Evolutionary conservation across 2,329 filamentous ascomycete genomes (phyloP).

Genomic region (Calycina herbarum): DNA sequence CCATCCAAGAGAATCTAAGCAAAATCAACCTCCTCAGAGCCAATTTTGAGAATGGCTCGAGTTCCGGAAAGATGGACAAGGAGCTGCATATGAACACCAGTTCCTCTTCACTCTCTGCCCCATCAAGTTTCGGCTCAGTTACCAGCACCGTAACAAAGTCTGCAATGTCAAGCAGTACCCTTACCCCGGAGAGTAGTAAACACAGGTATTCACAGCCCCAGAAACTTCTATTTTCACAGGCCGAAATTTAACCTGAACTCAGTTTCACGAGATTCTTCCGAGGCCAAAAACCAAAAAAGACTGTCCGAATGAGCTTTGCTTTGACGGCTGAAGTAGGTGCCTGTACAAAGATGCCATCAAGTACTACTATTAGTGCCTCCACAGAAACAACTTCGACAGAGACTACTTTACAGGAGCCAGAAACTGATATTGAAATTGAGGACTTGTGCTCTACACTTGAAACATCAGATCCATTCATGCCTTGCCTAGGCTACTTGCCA

Average conservation of each 20-base stretch:
- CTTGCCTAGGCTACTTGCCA: slow-evolving; percentile 23
- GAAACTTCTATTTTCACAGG: not conserved
- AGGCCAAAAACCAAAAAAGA: not conserved
- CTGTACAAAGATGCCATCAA: not conserved
- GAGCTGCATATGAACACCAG: not conserved
- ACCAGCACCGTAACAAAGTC: not conserved
- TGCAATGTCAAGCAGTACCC: not conserved
- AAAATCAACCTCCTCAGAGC: slow-evolving; percentile 1
- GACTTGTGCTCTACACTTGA: slow-evolving; percentile 24
- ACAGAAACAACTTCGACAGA: not conserved
- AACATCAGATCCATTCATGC: not conserved
- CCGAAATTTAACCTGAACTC: not conserved
- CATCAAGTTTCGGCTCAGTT: not conserved
- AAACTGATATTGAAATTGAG: slow-evolving; percentile 17
- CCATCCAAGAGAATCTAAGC: not conserved
- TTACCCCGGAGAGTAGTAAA: not conserved
- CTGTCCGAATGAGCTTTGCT: not conserved
- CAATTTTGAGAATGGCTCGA: not conserved
- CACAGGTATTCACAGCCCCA: not conserved
- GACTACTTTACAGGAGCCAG: not conserved
- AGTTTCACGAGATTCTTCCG: not conserved
- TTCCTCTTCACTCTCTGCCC: not conserved
- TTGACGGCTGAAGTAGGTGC: not conserved
- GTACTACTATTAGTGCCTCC: not conserved
- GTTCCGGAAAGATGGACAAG: not conserved